These are phyloP conservation scores for Isatis lusitanica DNA, from an alignment of 441 rosid genomes.

Conservation along the genomic window DNA sequence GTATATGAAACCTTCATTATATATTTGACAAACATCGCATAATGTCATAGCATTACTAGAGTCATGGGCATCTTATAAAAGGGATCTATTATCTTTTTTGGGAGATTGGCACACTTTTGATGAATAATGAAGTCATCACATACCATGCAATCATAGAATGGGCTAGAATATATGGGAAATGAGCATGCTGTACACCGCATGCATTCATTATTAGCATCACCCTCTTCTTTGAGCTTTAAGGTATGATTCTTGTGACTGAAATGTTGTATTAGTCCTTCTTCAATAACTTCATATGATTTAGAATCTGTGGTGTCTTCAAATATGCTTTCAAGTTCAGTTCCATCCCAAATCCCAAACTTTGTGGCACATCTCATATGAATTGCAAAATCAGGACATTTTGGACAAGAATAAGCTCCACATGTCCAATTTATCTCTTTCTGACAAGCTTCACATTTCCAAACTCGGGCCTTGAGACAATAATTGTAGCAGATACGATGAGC, in stretches of 20 bases:
- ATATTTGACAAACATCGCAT: neutral
- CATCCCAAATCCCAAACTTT: neutral
- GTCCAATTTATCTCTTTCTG: neutral
- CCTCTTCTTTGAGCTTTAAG: neutral
- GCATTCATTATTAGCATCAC: neutral
- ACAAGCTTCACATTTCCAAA: neutral
- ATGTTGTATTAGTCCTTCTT: neutral
- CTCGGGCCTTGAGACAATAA: neutral
- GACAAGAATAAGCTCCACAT: neutral
- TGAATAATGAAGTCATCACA: neutral
- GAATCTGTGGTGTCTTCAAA: neutral
- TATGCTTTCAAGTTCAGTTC: neutral
- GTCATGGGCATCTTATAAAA: neutral
- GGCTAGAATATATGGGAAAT: neutral
- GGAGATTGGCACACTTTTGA: neutral
- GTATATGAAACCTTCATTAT: neutral
- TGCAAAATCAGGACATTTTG: neutral
- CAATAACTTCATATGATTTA: neutral
- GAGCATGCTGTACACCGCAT: neutral
- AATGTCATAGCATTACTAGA: neutral
- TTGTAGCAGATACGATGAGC: neutral
- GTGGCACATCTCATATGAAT: neutral
- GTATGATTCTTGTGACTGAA: neutral
- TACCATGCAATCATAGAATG: neutral
- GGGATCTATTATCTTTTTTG: neutral